phyloP scores from a whole-genome alignment of 139 green algal genomes.

The Chlorella ohadii region DNA sequence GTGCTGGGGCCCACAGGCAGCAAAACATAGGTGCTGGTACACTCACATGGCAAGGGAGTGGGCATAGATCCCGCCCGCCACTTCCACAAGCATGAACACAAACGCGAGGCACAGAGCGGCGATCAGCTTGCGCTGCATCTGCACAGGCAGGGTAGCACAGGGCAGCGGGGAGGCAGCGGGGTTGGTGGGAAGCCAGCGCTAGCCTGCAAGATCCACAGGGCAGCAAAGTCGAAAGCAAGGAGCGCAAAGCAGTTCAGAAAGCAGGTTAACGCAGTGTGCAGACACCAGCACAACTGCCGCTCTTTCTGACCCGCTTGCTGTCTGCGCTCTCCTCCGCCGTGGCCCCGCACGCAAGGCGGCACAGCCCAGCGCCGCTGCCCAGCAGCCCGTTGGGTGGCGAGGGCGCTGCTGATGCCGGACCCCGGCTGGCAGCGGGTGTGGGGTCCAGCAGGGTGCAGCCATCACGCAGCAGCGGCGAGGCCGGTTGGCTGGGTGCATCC shows the following conservation, averaged over 20 bases:
- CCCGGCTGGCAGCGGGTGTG: neutral
- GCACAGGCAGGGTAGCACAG: neutral
- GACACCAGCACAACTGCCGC: too few species aligned
- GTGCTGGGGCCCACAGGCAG: too few species aligned
- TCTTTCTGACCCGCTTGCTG: neutral
- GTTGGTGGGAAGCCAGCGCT: too few species aligned
- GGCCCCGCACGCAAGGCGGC: neutral
- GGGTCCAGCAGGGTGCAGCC: neutral
- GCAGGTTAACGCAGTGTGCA: too few species aligned
- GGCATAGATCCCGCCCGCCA: neutral
- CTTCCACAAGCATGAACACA: slow-evolving; percentile 48
- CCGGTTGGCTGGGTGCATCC: neutral
- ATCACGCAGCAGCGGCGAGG: neutral
- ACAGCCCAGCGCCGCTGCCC: neutral
- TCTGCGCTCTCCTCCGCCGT: neutral
- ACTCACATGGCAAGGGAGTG: neutral
- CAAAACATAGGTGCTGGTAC: too few species aligned
- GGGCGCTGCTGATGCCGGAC: neutral
- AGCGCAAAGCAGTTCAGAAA: too few species aligned
- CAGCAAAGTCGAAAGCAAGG: too few species aligned
- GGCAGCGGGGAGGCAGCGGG: neutral
- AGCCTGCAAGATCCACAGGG: too few species aligned
- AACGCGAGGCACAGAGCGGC: slow-evolving; percentile 49
- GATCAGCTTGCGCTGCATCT: slow-evolving; percentile 50
- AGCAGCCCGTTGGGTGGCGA: too few species aligned